A percentile compares a stretch with the other conserved stretches of the same genome.
phyloP scores from a whole-genome alignment of 345 rosid species.

The Passiflora organensis region DNA sequence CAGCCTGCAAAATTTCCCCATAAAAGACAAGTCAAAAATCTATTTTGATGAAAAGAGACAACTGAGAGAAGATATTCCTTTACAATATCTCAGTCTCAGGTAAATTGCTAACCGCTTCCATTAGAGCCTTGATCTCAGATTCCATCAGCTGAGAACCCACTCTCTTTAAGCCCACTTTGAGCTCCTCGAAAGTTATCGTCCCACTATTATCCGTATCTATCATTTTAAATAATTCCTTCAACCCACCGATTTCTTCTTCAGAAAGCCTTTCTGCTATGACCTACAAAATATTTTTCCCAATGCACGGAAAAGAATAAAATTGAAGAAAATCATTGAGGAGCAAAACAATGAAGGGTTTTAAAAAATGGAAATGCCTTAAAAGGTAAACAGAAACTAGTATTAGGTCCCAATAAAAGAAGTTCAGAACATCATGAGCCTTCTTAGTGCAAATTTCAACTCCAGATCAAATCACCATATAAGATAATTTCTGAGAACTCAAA shows the following conservation, averaged over 20 bases:
- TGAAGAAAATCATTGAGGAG: too few species aligned
- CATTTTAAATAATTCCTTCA: constrained; percentile 91
- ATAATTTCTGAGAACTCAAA: too few species aligned
- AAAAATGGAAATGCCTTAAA: too few species aligned
- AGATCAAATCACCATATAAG: too few species aligned
- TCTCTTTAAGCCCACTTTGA: constrained; percentile 74
- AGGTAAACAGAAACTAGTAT: too few species aligned
- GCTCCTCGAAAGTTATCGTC: constrained; percentile 88
- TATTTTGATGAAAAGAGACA: too few species aligned
- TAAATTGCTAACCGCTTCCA: constrained; percentile 76
- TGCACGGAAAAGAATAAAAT: background rate
- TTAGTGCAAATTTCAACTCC: too few species aligned
- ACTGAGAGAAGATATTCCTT: background rate
- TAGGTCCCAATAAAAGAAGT: too few species aligned
- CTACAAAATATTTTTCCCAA: constrained; percentile 31
- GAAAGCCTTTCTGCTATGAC: constrained; percentile 98
- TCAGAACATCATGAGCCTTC: too few species aligned
- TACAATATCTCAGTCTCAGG: background rate
- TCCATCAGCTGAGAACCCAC: constrained; percentile 90
- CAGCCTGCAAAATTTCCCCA: constrained; percentile 59
- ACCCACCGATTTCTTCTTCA: constrained; percentile 95
- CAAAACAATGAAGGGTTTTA: too few species aligned
- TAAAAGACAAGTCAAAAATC: too few species aligned
- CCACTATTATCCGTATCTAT: constrained; percentile 92
- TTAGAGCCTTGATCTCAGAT: constrained; percentile 80